Evolutionary conservation across 257 asterid genomes (phyloP).

Genomic region (Echium plantagineum): DNA sequence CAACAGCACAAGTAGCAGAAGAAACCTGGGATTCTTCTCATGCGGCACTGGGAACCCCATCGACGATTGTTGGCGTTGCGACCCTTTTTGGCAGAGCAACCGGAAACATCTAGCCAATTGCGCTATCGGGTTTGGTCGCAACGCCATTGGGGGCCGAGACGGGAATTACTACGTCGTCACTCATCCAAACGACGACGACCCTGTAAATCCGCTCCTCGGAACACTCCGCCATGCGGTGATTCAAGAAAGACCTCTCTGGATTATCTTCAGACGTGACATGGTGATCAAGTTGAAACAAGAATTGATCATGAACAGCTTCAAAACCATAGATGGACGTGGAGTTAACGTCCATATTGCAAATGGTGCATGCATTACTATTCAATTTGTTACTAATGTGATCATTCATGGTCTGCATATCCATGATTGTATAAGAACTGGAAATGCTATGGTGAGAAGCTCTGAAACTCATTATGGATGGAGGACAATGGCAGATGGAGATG

Average conservation of each 20-base stretch:
- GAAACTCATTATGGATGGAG: constrained; percentile 30
- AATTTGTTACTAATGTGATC: constrained; percentile 28
- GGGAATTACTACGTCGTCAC: constrained; percentile 32
- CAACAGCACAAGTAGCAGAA: constrained; percentile 24
- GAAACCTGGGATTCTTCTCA: constrained; percentile 22
- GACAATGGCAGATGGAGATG: constrained; percentile 39
- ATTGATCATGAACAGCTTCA: constrained; percentile 38
- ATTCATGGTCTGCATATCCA: constrained; percentile 41
- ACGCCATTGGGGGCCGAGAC: constrained; percentile 34
- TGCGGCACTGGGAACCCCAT: constrained; percentile 39
- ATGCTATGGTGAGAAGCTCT: constrained; percentile 38
- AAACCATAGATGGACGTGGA: constrained; percentile 44
- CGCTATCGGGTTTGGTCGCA: constrained; percentile 41
- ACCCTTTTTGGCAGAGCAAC: constrained; percentile 23
- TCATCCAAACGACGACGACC: constrained; percentile 31
- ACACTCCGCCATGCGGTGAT: constrained; percentile 41
- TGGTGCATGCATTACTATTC: constrained; percentile 36
- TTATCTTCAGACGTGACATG: constrained; percentile 42
- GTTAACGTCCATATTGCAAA: constrained; percentile 36
- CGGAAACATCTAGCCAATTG: constrained; percentile 34
- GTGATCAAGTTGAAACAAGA: constrained; percentile 35
- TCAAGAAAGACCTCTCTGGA: constrained; percentile 37
- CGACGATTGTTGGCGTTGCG: constrained; percentile 52
- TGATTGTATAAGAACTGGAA: constrained; percentile 36
- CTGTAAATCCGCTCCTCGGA: constrained; percentile 36